phyloP scores from a whole-genome alignment of 1,139 yeast species.

The Geotrichum citri-aurantii region DNA sequence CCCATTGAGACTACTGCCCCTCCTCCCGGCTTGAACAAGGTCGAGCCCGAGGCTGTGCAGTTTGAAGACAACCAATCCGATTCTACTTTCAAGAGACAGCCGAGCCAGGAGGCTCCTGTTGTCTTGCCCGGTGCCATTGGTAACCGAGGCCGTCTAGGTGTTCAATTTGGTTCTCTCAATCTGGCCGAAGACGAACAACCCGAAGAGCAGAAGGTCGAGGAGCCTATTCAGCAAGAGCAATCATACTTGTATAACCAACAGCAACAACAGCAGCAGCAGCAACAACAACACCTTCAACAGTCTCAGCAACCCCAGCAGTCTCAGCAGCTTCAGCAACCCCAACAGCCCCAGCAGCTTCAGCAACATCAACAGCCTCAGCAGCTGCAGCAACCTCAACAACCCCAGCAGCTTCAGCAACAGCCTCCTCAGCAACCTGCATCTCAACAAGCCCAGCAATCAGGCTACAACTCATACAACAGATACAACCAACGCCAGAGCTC shows the following conservation, averaged over 20 bases:
- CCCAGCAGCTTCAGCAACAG: slow-evolving; percentile 20
- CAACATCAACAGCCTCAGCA: background rate
- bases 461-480: slow-evolving; percentile 20
- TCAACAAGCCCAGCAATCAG: slow-evolving; percentile 13
- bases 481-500: slow-evolving; percentile 9
- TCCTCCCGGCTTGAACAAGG: slow-evolving; percentile 12
- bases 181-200: slow-evolving; percentile 35
- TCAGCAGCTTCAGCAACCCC: slow-evolving; percentile 1
- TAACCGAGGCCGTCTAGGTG: slow-evolving; percentile 55
- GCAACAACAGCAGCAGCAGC: slow-evolving; percentile 17
- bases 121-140: slow-evolving; percentile 51
- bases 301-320: background rate
- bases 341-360: background rate
- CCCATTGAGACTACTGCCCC: slow-evolving; percentile 9
- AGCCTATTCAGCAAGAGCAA: slow-evolving; percentile 1
- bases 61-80: slow-evolving; percentile 6
- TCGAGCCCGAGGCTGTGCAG: slow-evolving; percentile 1
- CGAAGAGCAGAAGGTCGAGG: slow-evolving; percentile 7
- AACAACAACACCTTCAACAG: slow-evolving; percentile 3
- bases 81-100: slow-evolving; percentile 28
- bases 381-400: slow-evolving; percentile 11
- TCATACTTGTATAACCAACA: slow-evolving; percentile 4
- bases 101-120: slow-evolving; percentile 51
- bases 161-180: slow-evolving; percentile 63
- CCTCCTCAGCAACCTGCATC: slow-evolving; percentile 15